Evolutionary conservation across 768 basidiomycete species (phyloP), one percentile per base, ranked within the genome.

Genomic region (Leccinum broughii): DNA sequence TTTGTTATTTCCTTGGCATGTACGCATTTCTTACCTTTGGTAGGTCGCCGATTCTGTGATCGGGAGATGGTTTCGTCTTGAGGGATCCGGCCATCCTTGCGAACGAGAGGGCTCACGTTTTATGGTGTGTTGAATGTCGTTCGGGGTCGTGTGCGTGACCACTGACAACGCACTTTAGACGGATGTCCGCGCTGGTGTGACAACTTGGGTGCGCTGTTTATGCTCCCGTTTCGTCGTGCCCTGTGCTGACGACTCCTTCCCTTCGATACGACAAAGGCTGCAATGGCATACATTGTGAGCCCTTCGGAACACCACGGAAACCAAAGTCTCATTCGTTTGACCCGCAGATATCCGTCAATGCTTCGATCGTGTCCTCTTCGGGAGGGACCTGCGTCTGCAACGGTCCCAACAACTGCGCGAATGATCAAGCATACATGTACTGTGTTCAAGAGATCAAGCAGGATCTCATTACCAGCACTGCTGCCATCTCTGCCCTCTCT

Each of bases 301-400:
- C 22, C 48, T 56, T 58, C 51, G 20, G 35, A 17, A 7, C 1
- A 17, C 22, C 7, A 3, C 3, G 2, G 3, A 22, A 7, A 30
- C n/a, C 0, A 24, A 22, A 0, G 11, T 41, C 57, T 62, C 55
- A 60, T 62, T 54, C 14, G 30, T 34, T 22, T 35, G 4, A 15
- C 5, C 17, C 62, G 22, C 9, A 91, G 88, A 91, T 92, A 62
- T 89, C 90, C 26, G 92, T 95, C 68, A 95, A 95, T 68, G 90
- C 92, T 6, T 78, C 87, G 15, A 92, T 95, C 64, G 70, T 95
- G 35, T 80, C 85, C 3, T 85, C 87, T 65, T 82, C 88, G 1
- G 93, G 92, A 51, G 93, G 92, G 57, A 87, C 91, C 4, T 94
- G 92, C 67, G 88, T 83, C 44, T 95, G 92, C 76, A 77, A 83